Evolutionary conservation across 441 rosid species (phyloP), one percentile per base, ranked within the genome.

Genomic region (Geranium incanum): DNA sequence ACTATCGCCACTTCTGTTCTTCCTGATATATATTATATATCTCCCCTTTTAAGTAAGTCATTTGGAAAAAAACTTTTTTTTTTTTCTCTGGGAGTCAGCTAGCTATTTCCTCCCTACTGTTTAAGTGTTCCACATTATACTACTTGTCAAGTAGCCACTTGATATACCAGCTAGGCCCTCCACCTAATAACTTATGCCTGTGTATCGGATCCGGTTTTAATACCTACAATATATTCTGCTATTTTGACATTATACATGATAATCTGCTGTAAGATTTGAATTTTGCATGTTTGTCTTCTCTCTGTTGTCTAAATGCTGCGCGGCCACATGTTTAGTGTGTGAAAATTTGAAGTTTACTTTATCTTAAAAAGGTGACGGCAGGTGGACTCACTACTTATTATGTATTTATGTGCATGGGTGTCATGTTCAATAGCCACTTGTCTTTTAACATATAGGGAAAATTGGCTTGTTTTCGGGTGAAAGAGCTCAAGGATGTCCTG

Each of bases 401-500:
- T 62, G 37, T 9, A 62, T 23, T 21, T 62, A 21, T 11, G 36
- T 62, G 66, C n/a, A 1, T 8, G 66, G 4, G 9, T 62, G 66
- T 23, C 33, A 62, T 62, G 36, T 62, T 62, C 66, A 62, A 62
- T 62, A 9, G 23, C 23, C 37, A 62, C 6, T 52, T 18, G 15
- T 62, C 66, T 45, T 9, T 63, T 36, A 36, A n/a, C 48, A 66
- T 76, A 57, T 64, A 80, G 83, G 70, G 43, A 15, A 73, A 80
- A 72, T 75, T 80, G 66, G 45, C 66, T 1, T 60, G 15, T 59
- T 80, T 80, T 70, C 78, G 80, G 38, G 60, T 80, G 65, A 80
- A 68, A 62, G 83, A 80, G 73, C 80, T 80, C 60, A 80, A 77
- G 81, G 80, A 77, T 67, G 78, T 80, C 36, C 77, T 80, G 15